These are phyloP conservation scores for Boletus patriciae DNA, from an alignment of 768 basidiomycete species.

Conservation along the genomic window DNA sequence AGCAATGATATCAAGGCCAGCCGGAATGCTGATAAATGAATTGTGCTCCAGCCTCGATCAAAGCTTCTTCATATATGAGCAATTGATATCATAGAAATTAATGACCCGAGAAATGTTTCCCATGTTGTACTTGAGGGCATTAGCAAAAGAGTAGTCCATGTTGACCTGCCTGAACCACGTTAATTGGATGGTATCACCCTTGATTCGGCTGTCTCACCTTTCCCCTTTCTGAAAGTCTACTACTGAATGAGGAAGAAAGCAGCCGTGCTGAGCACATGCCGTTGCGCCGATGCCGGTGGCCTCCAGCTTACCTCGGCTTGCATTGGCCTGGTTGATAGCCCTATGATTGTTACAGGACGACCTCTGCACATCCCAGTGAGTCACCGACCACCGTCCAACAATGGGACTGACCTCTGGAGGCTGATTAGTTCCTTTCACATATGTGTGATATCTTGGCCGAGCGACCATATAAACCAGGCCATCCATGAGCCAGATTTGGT, in stretches of 20 bases:
- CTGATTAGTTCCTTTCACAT: no score
- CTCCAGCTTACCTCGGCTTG: neutral
- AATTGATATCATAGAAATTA: no score
- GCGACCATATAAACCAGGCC: no score
- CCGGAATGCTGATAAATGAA: neutral
- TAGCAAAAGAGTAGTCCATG: neutral
- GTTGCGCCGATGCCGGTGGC: neutral
- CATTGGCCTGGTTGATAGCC: slow-evolving; percentile 1
- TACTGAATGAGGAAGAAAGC: neutral
- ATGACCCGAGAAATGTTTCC: no score
- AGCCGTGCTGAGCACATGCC: neutral
- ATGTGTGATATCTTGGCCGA: no score
- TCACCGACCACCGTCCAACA: no score
- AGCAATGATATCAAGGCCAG: neutral
- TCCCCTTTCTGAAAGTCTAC: slow-evolving; percentile 1
- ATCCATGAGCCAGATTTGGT: no score
- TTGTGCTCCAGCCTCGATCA: neutral
- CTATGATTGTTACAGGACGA: slow-evolving; percentile 6
- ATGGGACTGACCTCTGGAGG: no score
- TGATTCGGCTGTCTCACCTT: neutral
- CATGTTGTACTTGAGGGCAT: slow-evolving; percentile 8
- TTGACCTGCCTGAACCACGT: slow-evolving; percentile 1
- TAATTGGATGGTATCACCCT: no score
- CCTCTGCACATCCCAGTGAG: no score
- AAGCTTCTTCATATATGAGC: slow-evolving; percentile 11